These are phyloP conservation scores for Radiomyces spectabilis DNA, from an alignment of 192 early-diverging fungal genomes.

Conservation along the genomic window DNA sequence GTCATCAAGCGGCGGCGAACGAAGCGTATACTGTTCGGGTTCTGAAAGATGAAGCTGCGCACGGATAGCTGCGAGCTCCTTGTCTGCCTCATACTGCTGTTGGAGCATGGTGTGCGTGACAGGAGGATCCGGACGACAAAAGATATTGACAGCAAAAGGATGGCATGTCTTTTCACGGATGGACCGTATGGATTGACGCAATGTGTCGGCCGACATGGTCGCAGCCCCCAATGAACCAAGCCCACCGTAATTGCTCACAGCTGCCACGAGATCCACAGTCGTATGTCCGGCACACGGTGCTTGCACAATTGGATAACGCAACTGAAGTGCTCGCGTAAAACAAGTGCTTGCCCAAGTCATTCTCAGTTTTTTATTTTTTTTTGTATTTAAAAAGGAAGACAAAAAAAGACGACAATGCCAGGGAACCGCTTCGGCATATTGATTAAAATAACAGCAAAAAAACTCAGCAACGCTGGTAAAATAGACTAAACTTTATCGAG, in stretches of 20 bases:
- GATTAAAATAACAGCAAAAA: too few relatives aligned
- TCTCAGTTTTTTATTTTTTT: not conserved
- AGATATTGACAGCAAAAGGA: constrained; percentile 26
- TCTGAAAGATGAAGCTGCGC: not conserved
- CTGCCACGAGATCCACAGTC: not conserved
- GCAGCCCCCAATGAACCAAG: constrained; percentile 20
- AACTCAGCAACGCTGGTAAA: too few relatives aligned
- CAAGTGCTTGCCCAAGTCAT: constrained; percentile 7
- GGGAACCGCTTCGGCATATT: too few relatives aligned
- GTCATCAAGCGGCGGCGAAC: constrained; percentile 16
- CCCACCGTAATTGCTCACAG: constrained; percentile 21
- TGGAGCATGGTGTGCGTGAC: constrained; percentile 8
- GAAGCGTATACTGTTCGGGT: constrained; percentile 2
- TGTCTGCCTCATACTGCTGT: constrained; percentile 5
- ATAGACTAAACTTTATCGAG: too few relatives aligned
- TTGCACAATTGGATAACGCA: constrained; percentile 17
- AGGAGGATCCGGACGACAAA: not conserved
- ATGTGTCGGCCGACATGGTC: not conserved
- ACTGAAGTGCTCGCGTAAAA: constrained; percentile 7
- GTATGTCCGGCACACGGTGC: constrained; percentile 22
- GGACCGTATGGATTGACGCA: constrained; percentile 12
- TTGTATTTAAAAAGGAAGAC: not conserved
- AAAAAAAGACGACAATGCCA: not conserved
- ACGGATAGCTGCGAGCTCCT: constrained; percentile 4
- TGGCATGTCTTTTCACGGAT: constrained; percentile 9